Conservation (phyloP, 768 basidiomycete species). For the Boletales sp. region DNA sequence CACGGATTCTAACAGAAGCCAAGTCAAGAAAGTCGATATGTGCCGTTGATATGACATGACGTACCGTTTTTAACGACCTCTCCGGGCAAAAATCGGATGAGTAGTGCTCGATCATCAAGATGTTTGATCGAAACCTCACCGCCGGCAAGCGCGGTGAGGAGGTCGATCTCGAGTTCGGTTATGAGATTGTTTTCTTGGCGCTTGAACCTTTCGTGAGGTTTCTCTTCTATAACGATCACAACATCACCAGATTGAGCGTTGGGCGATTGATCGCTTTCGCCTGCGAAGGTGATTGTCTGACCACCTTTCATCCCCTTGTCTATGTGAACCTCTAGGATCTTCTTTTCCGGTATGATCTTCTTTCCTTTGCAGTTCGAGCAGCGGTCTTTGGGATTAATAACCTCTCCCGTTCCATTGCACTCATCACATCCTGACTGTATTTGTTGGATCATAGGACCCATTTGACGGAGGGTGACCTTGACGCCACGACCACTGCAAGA, state of each 20-base stretch:
- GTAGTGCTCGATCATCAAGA: slow-evolving; percentile 85
- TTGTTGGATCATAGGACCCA: slow-evolving; percentile 99
- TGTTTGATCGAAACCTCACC: slow-evolving; percentile 89
- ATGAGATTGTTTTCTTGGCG: slow-evolving; percentile 86
- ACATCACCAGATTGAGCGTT: slow-evolving; percentile 90
- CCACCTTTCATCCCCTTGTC: slow-evolving; percentile 98
- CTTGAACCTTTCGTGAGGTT: slow-evolving; percentile 83
- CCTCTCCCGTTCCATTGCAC: slow-evolving; percentile 89
- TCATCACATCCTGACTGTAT: slow-evolving; percentile 94
- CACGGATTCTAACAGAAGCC: slow-evolving; percentile 57
- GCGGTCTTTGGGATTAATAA: slow-evolving; percentile 90
- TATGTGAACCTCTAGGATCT: slow-evolving; percentile 95
- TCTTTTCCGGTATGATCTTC: slow-evolving; percentile 92
- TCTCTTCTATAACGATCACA: slow-evolving; percentile 91
- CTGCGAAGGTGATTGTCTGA: slow-evolving; percentile 82
- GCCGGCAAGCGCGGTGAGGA: slow-evolving; percentile 90
- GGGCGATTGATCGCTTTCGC: slow-evolving; percentile 92
- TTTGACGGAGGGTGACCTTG: slow-evolving; percentile 88
- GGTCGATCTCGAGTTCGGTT: slow-evolving; percentile 85
- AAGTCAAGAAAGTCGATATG: neutral
- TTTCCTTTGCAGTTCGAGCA: slow-evolving; percentile 93
- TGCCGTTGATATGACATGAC: slow-evolving; percentile 23
- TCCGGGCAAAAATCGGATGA: slow-evolving; percentile 82
- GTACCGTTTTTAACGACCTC: slow-evolving; percentile 91
- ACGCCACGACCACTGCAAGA: slow-evolving; percentile 87